phyloP scores from a whole-genome alignment of 2,329 filamentous ascomycete genomes.

The Canariomyces notabilis region DNA sequence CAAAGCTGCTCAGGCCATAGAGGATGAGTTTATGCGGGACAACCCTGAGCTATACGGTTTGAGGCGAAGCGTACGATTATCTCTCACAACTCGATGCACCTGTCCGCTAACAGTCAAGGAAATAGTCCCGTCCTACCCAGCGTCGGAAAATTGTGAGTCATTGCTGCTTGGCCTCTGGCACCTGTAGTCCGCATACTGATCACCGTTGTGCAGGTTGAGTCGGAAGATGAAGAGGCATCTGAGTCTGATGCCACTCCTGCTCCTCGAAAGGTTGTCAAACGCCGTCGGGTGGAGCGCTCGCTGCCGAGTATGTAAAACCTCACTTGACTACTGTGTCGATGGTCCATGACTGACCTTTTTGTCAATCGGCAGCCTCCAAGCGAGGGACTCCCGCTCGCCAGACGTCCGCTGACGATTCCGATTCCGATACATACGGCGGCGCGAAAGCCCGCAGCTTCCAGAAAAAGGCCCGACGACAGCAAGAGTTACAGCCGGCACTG shows the following conservation, averaged over 20 bases:
- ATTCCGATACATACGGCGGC: constrained; percentile 28
- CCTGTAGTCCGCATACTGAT: constrained; percentile 19
- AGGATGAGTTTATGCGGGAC: constrained; percentile 79
- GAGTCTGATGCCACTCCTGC: constrained; percentile 64
- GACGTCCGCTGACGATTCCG: constrained; percentile 26
- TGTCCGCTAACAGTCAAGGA: constrained; percentile 30
- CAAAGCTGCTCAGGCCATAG: constrained; percentile 56
- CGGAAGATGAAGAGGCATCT: constrained; percentile 60
- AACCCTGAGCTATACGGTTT: constrained; percentile 95
- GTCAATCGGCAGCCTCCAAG: constrained; percentile 23
- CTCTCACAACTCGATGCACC: constrained; percentile 11
- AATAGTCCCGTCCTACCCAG: constrained; percentile 52
- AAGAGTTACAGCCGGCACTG: constrained; percentile 25
- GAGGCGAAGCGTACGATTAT: constrained; percentile 72
- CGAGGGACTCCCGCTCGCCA: constrained; percentile 28
- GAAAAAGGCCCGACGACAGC: constrained; percentile 28
- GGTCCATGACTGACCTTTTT: constrained; percentile 5
- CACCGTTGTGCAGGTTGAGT: constrained; percentile 40
- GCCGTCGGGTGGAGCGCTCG: constrained; percentile 63
- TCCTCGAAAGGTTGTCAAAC: constrained; percentile 57
- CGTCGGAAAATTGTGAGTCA: constrained; percentile 54
- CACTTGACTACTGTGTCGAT: not conserved
- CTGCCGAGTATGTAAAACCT: constrained; percentile 50
- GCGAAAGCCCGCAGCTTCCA: constrained; percentile 27
- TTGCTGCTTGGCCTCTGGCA: not conserved